Evolutionary conservation across 257 asterid species (phyloP).

Genomic region (Voacanga thouarsii): DNA sequence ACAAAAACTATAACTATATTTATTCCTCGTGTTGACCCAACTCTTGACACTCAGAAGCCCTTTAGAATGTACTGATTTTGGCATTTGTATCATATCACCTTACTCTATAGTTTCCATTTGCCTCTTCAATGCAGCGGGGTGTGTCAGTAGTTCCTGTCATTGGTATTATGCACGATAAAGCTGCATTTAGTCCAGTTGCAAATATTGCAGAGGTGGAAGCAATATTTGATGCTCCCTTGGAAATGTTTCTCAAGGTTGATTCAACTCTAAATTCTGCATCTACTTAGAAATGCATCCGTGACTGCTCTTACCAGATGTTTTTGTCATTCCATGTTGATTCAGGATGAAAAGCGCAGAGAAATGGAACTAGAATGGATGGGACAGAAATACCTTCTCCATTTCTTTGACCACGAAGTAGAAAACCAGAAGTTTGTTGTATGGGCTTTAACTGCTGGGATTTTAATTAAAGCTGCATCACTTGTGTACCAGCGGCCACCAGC

Average conservation of each 20-base stretch:
- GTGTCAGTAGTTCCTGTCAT: conserved; percentile 70
- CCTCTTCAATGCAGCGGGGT: conserved; percentile 35
- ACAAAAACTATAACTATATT: not conserved
- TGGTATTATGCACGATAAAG: conserved; percentile 59
- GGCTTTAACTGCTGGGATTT: conserved; percentile 85
- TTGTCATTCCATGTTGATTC: conserved; percentile 8
- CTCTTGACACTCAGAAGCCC: too few relatives aligned
- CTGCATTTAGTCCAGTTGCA: conserved; percentile 41
- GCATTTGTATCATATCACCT: not conserved
- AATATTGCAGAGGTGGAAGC: conserved; percentile 76
- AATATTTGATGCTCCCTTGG: conserved; percentile 71
- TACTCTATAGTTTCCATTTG: not conserved
- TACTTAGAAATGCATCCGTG: not conserved
- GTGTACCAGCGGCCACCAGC: conserved; percentile 55
- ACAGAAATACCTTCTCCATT: conserved; percentile 54
- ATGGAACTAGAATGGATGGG: conserved; percentile 67
- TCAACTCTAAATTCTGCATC: not conserved
- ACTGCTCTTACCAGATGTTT: conserved; percentile 1
- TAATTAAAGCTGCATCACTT: conserved; percentile 58
- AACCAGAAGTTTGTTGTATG: conserved; percentile 49
- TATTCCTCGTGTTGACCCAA: not conserved
- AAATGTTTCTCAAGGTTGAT: conserved; percentile 75
- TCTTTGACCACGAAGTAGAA: conserved; percentile 53
- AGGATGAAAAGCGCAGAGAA: conserved; percentile 70
- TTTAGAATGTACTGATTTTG: not conserved